Conservation (phyloP, 208 protist species). For the Blastocrithidia nonstop region DNA sequence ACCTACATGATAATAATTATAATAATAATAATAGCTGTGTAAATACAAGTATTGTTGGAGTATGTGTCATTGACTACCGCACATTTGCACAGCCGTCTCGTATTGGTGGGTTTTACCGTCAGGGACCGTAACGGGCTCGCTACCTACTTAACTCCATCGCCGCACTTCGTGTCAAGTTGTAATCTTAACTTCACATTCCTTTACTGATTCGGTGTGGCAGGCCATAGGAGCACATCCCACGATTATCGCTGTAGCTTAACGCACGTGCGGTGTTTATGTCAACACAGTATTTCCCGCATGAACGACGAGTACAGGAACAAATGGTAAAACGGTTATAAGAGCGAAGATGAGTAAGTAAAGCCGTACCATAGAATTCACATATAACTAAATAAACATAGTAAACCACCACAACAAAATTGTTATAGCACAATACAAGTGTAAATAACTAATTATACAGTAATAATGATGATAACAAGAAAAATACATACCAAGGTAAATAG, state of each 20-base stretch:
- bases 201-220: slow-evolving; percentile 64
- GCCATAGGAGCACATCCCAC: slow-evolving; percentile 74
- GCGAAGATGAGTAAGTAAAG: slow-evolving; percentile 33
- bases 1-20: no score
- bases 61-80: slow-evolving; percentile 70
- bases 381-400: neutral
- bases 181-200: slow-evolving; percentile 30
- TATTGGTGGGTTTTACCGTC: slow-evolving; percentile 69
- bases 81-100: slow-evolving; percentile 72
- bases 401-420: neutral
- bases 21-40: slow-evolving; percentile 1
- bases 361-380: slow-evolving; percentile 2
- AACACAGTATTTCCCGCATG: slow-evolving; percentile 79
- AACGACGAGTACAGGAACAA: slow-evolving; percentile 49
- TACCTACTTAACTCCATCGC: slow-evolving; percentile 61
- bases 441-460: neutral
- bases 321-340: slow-evolving; percentile 15
- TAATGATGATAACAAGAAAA: slow-evolving; percentile 1
- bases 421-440: neutral
- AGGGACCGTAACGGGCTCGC: slow-evolving; percentile 61
- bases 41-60: slow-evolving; percentile 38
- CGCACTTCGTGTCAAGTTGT: slow-evolving; percentile 40
- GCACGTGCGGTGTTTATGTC: slow-evolving; percentile 65
- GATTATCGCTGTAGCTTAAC: slow-evolving; percentile 52
- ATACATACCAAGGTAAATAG: no score